These are phyloP conservation scores for Albatrellus ellisii DNA, from an alignment of 768 basidiomycete genomes.

Conservation along the genomic window DNA sequence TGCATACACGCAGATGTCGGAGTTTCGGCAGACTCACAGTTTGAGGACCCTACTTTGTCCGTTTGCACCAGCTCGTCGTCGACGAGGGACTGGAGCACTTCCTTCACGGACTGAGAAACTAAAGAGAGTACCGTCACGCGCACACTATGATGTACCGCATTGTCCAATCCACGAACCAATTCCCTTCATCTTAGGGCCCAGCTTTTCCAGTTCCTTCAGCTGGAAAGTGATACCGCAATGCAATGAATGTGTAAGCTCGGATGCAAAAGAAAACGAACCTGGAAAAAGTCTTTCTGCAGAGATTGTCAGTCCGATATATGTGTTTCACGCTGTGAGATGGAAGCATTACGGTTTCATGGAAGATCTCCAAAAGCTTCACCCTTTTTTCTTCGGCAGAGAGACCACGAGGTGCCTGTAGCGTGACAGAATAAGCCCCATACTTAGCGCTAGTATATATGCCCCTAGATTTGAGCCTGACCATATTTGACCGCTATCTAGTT, in stretches of 20 bases:
- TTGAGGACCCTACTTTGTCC: constrained; percentile 92
- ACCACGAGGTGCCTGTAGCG: constrained; percentile 26
- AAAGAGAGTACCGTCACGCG: neutral
- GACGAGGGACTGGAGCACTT: constrained; percentile 76
- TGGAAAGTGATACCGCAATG: constrained; percentile 20
- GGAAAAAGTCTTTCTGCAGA: constrained; percentile 71
- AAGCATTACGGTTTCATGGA: constrained; percentile 69
- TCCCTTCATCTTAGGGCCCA: constrained; percentile 80
- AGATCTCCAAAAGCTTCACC: constrained; percentile 79
- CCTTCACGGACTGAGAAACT: constrained; percentile 90
- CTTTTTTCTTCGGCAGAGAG: constrained; percentile 87
- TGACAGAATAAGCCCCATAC: no score
- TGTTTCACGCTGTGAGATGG: neutral
- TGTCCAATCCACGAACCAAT: constrained; percentile 42
- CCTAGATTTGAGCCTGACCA: no score
- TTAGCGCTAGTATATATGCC: no score
- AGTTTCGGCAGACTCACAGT: constrained; percentile 42
- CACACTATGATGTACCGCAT: constrained; percentile 4
- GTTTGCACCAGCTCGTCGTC: constrained; percentile 76
- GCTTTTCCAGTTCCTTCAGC: constrained; percentile 89
- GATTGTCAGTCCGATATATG: neutral
- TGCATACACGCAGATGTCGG: constrained; percentile 17
- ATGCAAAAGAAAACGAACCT: constrained; percentile 24
- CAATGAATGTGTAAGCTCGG: neutral
- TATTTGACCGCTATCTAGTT: no score